Base-by-base conservation (phyloP, 148 eudicot species). In the Salicornia ramosissima region DNA sequence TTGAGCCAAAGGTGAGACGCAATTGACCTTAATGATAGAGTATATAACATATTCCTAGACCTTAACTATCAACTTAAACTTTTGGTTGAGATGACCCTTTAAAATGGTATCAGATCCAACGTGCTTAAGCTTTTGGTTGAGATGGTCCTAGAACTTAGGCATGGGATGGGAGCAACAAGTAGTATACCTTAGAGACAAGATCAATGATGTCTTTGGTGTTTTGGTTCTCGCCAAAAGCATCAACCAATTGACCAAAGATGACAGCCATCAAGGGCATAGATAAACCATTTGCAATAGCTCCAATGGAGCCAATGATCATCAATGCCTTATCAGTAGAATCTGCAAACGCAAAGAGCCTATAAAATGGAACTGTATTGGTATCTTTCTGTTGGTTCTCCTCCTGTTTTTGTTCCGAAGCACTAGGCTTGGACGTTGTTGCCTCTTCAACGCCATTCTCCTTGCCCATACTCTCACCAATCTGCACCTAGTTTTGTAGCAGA, bases 291-390 rank as follows among this genome's bases (percentile, higher is more conserved):
- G 72, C 94, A 25, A 84, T 42, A 36, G 85, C 94, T 40, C 84
- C 86, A 67, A 83, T 72, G 0, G 90, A 61, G 45, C 94, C 94
- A 59, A 83, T 53, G 42, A 78, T 68, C 94, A 88, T 86, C 80
- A 86, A 47, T 5, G 75, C 36, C 68, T 65, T 80, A 74, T 88
- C 94, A 6, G 54, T 56, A 15, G 85, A 74, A 80, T 88, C 90
- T 0, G 88, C 83, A 70, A 88, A 88, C 12, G 85, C n/a, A 50
- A 88, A 88, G 1, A 86, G 83, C 78, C 81, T 86, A 70, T 79
- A 76, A 67, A 88, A 88, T 22, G 88, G 87, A 36, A 89, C 82
- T 12, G 73, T 55, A 2, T 73, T 55, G 3, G 45, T 47, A 6
- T 25, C 67, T 56, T 68, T 58, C 19, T 69, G 67, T 3, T n/a